Evolutionary conservation across 2,329 filamentous ascomycete genomes (phyloP).

Genomic region (Cryphonectria japonica): DNA sequence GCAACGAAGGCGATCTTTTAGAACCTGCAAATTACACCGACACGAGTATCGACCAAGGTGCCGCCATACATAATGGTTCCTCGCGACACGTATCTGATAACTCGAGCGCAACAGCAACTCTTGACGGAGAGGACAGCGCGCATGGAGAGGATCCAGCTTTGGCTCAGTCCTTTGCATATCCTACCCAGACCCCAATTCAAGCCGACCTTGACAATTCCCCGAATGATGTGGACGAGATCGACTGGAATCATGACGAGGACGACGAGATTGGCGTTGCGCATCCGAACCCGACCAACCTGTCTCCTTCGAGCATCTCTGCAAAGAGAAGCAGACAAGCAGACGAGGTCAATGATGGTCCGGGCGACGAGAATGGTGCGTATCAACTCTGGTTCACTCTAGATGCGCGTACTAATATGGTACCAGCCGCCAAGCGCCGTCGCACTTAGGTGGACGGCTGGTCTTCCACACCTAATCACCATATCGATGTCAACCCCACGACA

Average conservation of each 20-base stretch:
- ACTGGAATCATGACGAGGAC: conserved; percentile 42
- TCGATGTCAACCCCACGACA: background rate
- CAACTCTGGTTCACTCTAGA: background rate
- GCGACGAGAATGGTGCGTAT: conserved; percentile 41
- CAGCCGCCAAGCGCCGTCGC: conserved; percentile 58
- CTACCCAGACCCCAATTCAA: conserved; percentile 14
- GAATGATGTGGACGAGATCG: conserved; percentile 39
- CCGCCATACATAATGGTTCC: conserved; percentile 10
- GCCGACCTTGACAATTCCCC: conserved; percentile 13
- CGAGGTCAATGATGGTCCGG: conserved; percentile 42
- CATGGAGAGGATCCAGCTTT: conserved; percentile 37
- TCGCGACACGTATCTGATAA: conserved; percentile 22
- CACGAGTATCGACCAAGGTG: conserved; percentile 1
- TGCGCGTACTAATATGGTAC: conserved; percentile 37
- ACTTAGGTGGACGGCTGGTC: conserved; percentile 34
- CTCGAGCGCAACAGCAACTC: conserved; percentile 39
- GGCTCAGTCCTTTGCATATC: conserved; percentile 33
- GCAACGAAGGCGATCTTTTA: conserved; percentile 15
- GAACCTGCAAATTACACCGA: conserved; percentile 3
- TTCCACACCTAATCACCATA: background rate
- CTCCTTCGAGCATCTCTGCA: conserved; percentile 34
- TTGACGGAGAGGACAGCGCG: conserved; percentile 45
- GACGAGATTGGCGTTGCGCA: conserved; percentile 37
- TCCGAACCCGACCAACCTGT: conserved; percentile 31
- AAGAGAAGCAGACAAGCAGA: conserved; percentile 41